phyloP scores from a whole-genome alignment of 139 green algal genomes.

The Volvox africanus region DNA sequence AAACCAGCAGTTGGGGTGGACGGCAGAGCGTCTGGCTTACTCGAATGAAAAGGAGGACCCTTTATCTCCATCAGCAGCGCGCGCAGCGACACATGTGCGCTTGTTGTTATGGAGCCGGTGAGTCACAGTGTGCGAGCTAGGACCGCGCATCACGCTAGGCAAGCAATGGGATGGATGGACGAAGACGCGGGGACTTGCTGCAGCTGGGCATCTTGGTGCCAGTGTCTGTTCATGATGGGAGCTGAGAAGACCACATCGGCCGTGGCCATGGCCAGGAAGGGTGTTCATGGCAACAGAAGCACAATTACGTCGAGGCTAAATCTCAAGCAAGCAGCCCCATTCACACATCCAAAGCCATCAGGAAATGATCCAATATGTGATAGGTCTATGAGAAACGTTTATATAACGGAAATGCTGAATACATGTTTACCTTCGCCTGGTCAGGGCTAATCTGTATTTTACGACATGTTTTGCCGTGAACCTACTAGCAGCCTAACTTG shows the following conservation, averaged over 20 bases:
- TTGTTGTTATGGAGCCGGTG: background rate
- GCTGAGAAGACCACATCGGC: background rate
- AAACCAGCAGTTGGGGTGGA: no score
- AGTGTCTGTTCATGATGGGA: background rate
- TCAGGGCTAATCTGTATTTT: no score
- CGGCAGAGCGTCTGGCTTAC: background rate
- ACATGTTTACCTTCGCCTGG: no score
- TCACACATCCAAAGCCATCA: no score
- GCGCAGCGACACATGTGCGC: background rate
- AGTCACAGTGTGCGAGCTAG: background rate
- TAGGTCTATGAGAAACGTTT: no score
- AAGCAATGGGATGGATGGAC: background rate
- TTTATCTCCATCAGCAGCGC: background rate
- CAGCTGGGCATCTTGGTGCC: background rate
- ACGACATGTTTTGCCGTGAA: no score
- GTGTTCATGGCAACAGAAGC: background rate
- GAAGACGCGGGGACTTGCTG: background rate
- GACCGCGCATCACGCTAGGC: background rate
- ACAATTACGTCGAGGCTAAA: no score
- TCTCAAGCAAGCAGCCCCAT: no score
- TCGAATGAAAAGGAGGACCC: conserved; percentile 15
- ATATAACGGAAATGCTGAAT: no score
- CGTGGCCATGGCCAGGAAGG: background rate
- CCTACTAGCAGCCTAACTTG: no score
- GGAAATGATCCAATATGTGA: no score